Base-by-base conservation (phyloP, 1,284 basidiomycete genomes). In the Heterobasidion irregulare region DNA sequence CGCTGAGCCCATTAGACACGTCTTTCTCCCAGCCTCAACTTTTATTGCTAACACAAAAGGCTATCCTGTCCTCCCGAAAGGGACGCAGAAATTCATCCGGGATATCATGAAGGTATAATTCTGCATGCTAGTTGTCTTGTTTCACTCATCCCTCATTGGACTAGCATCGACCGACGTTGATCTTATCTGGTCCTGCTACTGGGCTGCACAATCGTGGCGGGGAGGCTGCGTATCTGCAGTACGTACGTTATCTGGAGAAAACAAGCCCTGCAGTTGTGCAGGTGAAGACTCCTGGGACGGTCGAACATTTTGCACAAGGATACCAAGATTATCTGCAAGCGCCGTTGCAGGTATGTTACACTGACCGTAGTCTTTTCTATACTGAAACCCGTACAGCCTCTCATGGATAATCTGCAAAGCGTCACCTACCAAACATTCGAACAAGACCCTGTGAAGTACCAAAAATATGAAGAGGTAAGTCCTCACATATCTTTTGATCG, bases 371-470 rank as follows among this genome's bases (percentile, higher is more conserved):
- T 15, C 41, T 32, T 13, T 8, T 32, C 33, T n/a, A 32, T 46
- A 16, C 36, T 16, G 54, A 45, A 16, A 46, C 19, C 51, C 36
- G 13, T 45, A 56, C 69, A 96, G 87, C 97, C 97, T 9, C 71
- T 99, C 63, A 95, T 97, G 89, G 95, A 99, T 67, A 95, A 99
- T 68, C 74, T 99, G 56, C 92, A 93, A 65, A 94, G 92, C 63
- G 80, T 87, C 56, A 98, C 95, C 7, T 99, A 99, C 69, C 92
- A 98, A 66, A 94, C 93, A 7, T 99, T 99, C 64, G 97, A 99
- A 67, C 85, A 92, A 65, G 97, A 99, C 73, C 94, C 97, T 0
- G 86, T 98, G 61, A 99, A 99, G 71, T 99, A 99, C 67, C 72
- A 80, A 52, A 86, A 93, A 62, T 99, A 99, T 68, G 97, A 99